Percentiles rank a stretch among this genome's conserved stretches.
phyloP scores from a whole-genome alignment of 1,284 basidiomycete genomes.

The Phylloboletellus chloephorus region DNA sequence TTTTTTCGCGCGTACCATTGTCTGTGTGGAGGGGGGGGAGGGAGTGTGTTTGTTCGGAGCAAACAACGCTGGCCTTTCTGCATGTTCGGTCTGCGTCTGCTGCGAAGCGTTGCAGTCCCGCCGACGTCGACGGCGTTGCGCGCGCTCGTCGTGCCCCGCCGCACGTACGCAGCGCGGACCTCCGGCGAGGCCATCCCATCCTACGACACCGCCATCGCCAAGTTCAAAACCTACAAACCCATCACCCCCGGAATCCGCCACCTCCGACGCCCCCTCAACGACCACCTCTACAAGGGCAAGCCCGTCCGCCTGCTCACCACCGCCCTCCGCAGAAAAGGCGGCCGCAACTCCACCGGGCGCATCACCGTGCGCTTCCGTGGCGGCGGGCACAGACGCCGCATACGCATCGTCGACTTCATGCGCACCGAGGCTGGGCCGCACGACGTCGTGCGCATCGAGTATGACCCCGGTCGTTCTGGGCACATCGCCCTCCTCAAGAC shows the following conservation, averaged over 20 bases:
- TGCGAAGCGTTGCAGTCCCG: slow-evolving; percentile 12
- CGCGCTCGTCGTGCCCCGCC: slow-evolving; percentile 10
- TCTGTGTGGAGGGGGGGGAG: slow-evolving; percentile 4
- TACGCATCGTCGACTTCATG: slow-evolving; percentile 86
- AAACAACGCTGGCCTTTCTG: slow-evolving; percentile 23
- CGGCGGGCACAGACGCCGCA: slow-evolving; percentile 86
- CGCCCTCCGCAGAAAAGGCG: slow-evolving; percentile 80
- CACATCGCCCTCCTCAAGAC: slow-evolving; percentile 87
- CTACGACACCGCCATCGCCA: slow-evolving; percentile 37
- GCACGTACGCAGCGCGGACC: slow-evolving; percentile 34
- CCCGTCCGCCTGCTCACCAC: slow-evolving; percentile 84
- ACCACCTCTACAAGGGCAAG: slow-evolving; percentile 78
- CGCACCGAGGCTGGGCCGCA: slow-evolving; percentile 73
- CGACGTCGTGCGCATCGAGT: slow-evolving; percentile 91
- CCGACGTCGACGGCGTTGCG: slow-evolving; percentile 2
- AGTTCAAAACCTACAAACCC: slow-evolving; percentile 90
- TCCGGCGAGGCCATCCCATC: slow-evolving; percentile 25
- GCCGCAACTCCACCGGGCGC: slow-evolving; percentile 77
- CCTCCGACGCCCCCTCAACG: slow-evolving; percentile 74
- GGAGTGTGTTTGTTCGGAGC: slow-evolving; percentile 31
- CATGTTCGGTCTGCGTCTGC: slow-evolving; percentile 22
- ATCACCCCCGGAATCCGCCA: slow-evolving; percentile 85
- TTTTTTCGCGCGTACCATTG: slow-evolving; percentile 19
- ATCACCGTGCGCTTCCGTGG: slow-evolving; percentile 89
- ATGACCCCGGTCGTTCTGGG: slow-evolving; percentile 90